These are phyloP conservation scores for Cicer cuneatum DNA, from an alignment of 306 rosid genomes.

Conservation along the genomic window DNA sequence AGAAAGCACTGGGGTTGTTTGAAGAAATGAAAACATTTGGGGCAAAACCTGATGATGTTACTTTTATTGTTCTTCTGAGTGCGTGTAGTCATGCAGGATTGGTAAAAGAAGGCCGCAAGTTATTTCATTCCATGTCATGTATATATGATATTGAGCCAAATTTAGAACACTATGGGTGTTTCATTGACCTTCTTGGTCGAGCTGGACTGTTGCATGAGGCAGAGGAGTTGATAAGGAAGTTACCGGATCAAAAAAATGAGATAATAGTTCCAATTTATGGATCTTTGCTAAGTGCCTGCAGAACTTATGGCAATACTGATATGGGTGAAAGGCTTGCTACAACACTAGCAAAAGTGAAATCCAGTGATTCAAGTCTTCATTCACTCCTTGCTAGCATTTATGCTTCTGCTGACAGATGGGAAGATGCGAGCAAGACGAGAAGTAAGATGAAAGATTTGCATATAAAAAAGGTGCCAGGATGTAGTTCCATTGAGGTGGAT, in stretches of 20 bases:
- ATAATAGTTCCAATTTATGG: slow-evolving; percentile 64
- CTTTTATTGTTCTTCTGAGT: slow-evolving; percentile 65
- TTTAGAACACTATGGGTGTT: slow-evolving; percentile 75
- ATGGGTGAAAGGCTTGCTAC: slow-evolving; percentile 74
- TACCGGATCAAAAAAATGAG: slow-evolving; percentile 53
- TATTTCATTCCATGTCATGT: slow-evolving; percentile 59
- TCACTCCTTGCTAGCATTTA: slow-evolving; percentile 75
- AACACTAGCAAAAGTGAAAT: slow-evolving; percentile 55
- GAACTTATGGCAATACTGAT: slow-evolving; percentile 64
- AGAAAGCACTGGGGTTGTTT: slow-evolving; percentile 65
- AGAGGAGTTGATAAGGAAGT: slow-evolving; percentile 60
- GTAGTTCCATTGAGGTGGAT: slow-evolving; percentile 66
- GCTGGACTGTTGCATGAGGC: slow-evolving; percentile 75
- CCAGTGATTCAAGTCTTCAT: slow-evolving; percentile 62
- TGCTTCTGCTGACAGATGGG: slow-evolving; percentile 75
- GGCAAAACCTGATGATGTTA: slow-evolving; percentile 66
- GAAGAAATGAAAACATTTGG: slow-evolving; percentile 64
- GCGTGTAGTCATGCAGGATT: slow-evolving; percentile 77
- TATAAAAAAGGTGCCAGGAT: slow-evolving; percentile 65
- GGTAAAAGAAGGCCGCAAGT: slow-evolving; percentile 65
- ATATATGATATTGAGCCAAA: slow-evolving; percentile 60
- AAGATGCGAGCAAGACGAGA: slow-evolving; percentile 73
- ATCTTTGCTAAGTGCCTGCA: slow-evolving; percentile 77
- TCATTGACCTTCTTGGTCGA: slow-evolving; percentile 72
- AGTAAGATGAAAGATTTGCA: slow-evolving; percentile 67